These are phyloP conservation scores for Camelina sativa DNA, from an alignment of 345 rosid genomes.

Conservation along the genomic window DNA sequence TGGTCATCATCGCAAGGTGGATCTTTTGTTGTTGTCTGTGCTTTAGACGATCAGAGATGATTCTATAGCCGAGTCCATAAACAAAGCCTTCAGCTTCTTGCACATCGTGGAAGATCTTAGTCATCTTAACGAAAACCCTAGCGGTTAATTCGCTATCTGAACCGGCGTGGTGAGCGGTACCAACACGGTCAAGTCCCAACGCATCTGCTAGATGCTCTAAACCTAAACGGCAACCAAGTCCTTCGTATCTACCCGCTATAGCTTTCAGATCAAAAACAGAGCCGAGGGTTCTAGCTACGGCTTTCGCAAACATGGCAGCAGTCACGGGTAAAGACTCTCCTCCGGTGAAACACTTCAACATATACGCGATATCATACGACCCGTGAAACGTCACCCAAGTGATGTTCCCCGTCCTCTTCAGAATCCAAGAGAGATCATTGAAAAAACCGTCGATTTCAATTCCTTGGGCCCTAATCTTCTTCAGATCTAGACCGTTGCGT, in stretches of 20 bases:
- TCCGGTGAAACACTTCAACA: neutral
- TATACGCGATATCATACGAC: conserved; percentile 9
- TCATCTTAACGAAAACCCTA: no score
- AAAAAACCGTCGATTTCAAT: neutral
- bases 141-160: no score
- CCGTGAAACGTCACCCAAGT: conserved; percentile 37
- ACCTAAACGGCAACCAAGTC: neutral
- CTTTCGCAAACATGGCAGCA: neutral
- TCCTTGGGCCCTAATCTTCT: neutral
- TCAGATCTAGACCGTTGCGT: no score
- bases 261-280: conserved; percentile 32
- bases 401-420: neutral
- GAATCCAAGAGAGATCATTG: neutral
- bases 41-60: no score
- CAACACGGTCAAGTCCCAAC: no score
- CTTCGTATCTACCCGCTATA: neutral
- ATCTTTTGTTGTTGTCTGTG: no score
- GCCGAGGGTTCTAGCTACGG: neutral
- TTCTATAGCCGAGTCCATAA: no score
- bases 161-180: no score
- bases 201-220: neutral
- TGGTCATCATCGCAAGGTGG: no score
- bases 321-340: neutral
- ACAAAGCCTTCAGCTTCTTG: no score
- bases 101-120: no score